Evolutionary conservation across 225 moss, liverwort and hornwort species (phyloP).

Genomic region (Pseudisothecium myosuroides): DNA sequence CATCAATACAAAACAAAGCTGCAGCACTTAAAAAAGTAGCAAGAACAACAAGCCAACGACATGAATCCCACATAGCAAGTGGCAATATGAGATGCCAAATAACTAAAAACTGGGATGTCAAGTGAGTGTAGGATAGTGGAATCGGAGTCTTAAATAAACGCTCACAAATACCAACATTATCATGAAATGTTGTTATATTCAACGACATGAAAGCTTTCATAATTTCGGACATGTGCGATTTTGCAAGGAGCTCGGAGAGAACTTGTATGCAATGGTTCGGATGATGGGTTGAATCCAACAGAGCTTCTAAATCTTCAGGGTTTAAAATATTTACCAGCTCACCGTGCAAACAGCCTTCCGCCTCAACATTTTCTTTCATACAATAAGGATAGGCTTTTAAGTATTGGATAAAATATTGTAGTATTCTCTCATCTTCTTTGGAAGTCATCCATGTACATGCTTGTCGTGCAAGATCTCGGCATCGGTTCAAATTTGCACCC

Average conservation of each 20-base stretch:
- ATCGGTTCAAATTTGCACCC: conserved; percentile 6
- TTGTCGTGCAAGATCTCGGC: conserved; percentile 1
- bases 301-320: conserved; percentile 14
- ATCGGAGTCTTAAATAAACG: conserved; percentile 32
- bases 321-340: conserved; percentile 8
- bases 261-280: conserved; percentile 36
- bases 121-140: conserved; percentile 25
- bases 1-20: conserved; percentile 48
- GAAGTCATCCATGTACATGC: not conserved
- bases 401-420: not conserved
- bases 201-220: conserved; percentile 18
- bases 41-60: not conserved
- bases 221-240: conserved; percentile 19
- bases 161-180: conserved; percentile 47
- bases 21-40: conserved; percentile 19
- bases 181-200: conserved; percentile 32
- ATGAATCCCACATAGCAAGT: not conserved
- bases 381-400: conserved; percentile 22
- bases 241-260: conserved; percentile 28
- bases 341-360: not conserved
- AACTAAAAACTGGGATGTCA: conserved; percentile 1
- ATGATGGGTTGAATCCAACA: conserved; percentile 9
- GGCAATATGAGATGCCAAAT: conserved; percentile 8
- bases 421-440: not conserved
- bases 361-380: conserved; percentile 41